Percentiles rank a stretch among this genome's conserved stretches.
phyloP scores from a whole-genome alignment of 495 filamentous ascomycete species.

The Aspergillus haitiensis region DNA sequence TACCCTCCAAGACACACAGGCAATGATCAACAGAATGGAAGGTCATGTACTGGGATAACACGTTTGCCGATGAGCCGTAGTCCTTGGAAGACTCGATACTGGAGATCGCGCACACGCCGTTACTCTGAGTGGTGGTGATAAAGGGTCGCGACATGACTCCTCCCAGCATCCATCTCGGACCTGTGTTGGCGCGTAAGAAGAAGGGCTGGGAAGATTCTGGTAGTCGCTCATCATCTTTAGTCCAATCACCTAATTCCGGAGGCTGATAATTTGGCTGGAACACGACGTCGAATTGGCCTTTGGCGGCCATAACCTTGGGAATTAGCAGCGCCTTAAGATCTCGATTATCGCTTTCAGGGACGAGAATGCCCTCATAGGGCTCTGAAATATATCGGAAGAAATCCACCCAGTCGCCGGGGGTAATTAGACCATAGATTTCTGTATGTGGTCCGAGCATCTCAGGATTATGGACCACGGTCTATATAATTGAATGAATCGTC shows the following conservation, averaged over 20 bases:
- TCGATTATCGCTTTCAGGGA: slow-evolving; percentile 47
- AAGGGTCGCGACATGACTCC: slow-evolving; percentile 48
- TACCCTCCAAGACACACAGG: slow-evolving; percentile 41
- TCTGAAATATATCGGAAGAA: slow-evolving; percentile 53
- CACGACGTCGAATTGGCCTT: slow-evolving; percentile 50
- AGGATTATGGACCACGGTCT: slow-evolving; percentile 45
- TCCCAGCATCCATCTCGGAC: slow-evolving; percentile 44
- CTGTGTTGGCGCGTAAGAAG: slow-evolving; percentile 44
- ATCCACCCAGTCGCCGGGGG: slow-evolving; percentile 55
- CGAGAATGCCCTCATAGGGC: slow-evolving; percentile 49
- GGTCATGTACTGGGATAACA: slow-evolving; percentile 36
- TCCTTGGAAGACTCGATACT: slow-evolving; percentile 44
- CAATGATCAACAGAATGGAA: slow-evolving; percentile 45
- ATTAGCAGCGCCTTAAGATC: slow-evolving; percentile 44
- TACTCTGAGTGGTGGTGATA: slow-evolving; percentile 44
- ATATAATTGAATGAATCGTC: slow-evolving; percentile 1
- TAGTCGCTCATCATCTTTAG: slow-evolving; percentile 39
- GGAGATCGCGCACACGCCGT: slow-evolving; percentile 46
- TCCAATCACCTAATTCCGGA: slow-evolving; percentile 43
- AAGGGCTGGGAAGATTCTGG: slow-evolving; percentile 40
- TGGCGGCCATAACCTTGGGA: slow-evolving; percentile 53
- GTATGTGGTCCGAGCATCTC: slow-evolving; percentile 46
- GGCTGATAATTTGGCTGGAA: slow-evolving; percentile 45
- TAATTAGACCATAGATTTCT: slow-evolving; percentile 46
- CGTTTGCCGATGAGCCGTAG: slow-evolving; percentile 31